Percentiles rank a stretch among this genome's conserved stretches.
phyloP scores from a whole-genome alignment of 768 basidiomycete species.

The Psilocybe cyanescens region DNA sequence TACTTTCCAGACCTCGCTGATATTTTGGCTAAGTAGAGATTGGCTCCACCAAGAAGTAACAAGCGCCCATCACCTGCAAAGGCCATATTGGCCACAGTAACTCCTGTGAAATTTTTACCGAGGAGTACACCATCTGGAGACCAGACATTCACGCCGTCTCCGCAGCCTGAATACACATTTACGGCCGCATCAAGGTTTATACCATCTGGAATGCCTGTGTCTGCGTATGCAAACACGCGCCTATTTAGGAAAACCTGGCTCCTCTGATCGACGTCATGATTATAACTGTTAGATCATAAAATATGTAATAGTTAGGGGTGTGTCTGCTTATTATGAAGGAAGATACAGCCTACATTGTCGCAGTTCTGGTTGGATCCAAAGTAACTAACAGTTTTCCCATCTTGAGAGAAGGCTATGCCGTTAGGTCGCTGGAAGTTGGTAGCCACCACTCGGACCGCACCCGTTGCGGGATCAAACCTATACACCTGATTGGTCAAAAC shows the following conservation, averaged over 20 bases:
- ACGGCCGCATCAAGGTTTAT: too few species aligned
- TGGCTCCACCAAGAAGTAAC: conserved; percentile 29
- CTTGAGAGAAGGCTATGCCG: conserved; percentile 70
- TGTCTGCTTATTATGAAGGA: background rate
- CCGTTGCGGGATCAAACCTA: too few species aligned
- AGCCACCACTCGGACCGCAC: too few species aligned
- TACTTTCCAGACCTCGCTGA: conserved; percentile 36
- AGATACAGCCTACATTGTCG: conserved; percentile 59
- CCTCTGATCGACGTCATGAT: conserved; percentile 63
- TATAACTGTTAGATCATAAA: conserved; percentile 47
- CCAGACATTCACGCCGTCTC: too few species aligned
- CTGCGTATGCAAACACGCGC: too few species aligned
- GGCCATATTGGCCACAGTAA: conserved; percentile 44
- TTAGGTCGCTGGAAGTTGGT: conserved; percentile 49
- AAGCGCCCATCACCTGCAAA: conserved; percentile 40
- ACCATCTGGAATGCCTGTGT: too few species aligned
- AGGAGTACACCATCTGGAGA: conserved; percentile 64
- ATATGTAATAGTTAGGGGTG: background rate
- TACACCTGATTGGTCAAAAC: conserved; percentile 33
- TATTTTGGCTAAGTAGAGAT: conserved; percentile 47
- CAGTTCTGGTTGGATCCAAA: conserved; percentile 57
- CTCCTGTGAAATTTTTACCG: conserved; percentile 41
- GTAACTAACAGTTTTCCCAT: conserved; percentile 55
- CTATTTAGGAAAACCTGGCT: conserved; percentile 32
- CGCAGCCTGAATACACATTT: conserved; percentile 47